A percentile compares a stretch with the other conserved stretches of the same genome.
Conservation (phyloP, 441 rosid species). For the Euphorbia corollata region DNA sequence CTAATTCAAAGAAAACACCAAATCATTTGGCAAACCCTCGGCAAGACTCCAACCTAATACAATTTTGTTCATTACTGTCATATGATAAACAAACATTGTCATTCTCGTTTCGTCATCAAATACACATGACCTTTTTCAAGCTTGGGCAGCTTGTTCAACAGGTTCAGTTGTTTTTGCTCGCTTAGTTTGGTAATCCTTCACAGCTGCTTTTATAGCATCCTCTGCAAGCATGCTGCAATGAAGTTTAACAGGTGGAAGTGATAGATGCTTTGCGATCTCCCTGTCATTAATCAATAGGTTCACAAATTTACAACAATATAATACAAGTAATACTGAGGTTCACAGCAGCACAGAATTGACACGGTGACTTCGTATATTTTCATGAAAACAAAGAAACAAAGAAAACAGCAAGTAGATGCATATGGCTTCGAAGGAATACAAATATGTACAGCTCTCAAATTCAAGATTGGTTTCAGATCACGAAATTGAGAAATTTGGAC, state of each 20-base stretch:
- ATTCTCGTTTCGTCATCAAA: conserved; percentile 15
- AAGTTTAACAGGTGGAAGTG: conserved; percentile 95
- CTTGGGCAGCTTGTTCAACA: conserved; percentile 43
- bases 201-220: conserved; percentile 98
- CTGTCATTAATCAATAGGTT: conserved; percentile 29
- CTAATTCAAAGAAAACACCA: no score
- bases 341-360: no score
- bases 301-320: neutral
- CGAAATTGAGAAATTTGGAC: neutral
- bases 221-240: conserved; percentile 99
- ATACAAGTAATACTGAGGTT: no score
- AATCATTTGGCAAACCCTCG: no score
- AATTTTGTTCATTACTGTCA: no score
- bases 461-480: neutral
- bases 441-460: neutral
- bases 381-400: neutral
- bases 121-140: conserved; percentile 16
- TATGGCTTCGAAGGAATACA: neutral
- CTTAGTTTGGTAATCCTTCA: conserved; percentile 70
- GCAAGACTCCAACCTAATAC: no score
- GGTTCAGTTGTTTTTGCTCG: conserved; percentile 36
- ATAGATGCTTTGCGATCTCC: conserved; percentile 82
- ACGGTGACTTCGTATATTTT: no score
- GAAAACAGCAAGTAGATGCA: neutral
- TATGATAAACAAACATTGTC: neutral